phyloP scores from a whole-genome alignment of 192 early-diverging fungal species.

The Linnemannia zychae region DNA sequence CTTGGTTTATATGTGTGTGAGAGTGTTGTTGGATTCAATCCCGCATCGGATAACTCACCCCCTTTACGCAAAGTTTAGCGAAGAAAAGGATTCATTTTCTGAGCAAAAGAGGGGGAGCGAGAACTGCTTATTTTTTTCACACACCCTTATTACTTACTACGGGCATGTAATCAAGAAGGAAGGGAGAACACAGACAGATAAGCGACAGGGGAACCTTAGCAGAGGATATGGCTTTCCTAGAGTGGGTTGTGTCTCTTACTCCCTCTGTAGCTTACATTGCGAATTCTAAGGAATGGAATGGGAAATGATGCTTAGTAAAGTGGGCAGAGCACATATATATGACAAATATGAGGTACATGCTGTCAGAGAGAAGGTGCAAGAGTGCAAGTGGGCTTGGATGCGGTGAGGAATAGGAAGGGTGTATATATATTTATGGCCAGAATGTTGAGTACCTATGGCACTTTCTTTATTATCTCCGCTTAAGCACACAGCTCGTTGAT shows the following conservation, averaged over 20 bases:
- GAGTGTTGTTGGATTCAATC: not conserved
- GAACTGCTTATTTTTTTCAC: not conserved
- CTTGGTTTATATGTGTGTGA: not conserved
- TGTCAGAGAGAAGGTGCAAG: too few species aligned
- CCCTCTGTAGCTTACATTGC: too few species aligned
- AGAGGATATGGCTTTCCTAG: too few species aligned
- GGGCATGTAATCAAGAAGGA: not conserved
- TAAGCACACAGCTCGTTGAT: too few species aligned
- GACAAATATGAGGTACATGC: too few species aligned
- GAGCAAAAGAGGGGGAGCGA: not conserved
- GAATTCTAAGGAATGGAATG: not conserved
- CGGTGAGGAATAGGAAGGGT: too few species aligned
- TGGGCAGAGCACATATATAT: not conserved
- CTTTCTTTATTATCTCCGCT: too few species aligned
- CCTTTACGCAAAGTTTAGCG: not conserved
- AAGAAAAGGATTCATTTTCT: not conserved
- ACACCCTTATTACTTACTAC: not conserved
- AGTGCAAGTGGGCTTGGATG: too few species aligned
- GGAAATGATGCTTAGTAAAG: not conserved
- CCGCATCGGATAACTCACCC: not conserved
- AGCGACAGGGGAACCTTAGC: not conserved
- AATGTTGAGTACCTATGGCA: too few species aligned
- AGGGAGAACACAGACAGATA: not conserved
- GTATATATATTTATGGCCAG: too few species aligned
- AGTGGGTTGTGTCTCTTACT: too few species aligned